A percentile compares a stretch with the other conserved stretches of the same genome.
phyloP scores from a whole-genome alignment of 2,329 filamentous ascomycete species.

The Aureobasidium pullulans region DNA sequence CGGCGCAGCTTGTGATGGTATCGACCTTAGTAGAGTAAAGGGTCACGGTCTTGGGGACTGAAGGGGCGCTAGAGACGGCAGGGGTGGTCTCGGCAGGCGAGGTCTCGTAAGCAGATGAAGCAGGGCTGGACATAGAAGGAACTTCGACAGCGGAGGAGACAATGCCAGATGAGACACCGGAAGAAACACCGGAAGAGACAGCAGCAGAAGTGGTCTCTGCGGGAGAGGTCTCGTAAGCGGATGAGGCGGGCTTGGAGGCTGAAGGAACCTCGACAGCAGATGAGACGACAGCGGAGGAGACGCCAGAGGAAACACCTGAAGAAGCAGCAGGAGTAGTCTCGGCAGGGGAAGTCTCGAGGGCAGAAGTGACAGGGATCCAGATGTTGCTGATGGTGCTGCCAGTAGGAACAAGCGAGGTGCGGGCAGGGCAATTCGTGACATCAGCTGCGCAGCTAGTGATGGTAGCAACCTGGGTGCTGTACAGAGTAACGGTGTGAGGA shows the following conservation, averaged over 20 bases:
- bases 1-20: slow-evolving; percentile 16
- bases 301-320: neutral
- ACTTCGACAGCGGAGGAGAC: neutral
- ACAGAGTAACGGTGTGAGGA: slow-evolving; percentile 15
- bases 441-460: slow-evolving; percentile 14
- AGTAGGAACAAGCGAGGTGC: neutral
- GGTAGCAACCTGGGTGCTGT: slow-evolving; percentile 16
- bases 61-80: slow-evolving; percentile 7
- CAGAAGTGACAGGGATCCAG: slow-evolving; percentile 11
- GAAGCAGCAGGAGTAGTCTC: slow-evolving; percentile 4
- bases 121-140: neutral
- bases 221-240: slow-evolving; percentile 12
- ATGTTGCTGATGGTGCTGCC: slow-evolving; percentile 6
- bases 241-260: slow-evolving; percentile 6
- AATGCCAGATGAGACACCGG: neutral
- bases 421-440: slow-evolving; percentile 13
- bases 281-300: neutral
- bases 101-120: slow-evolving; percentile 13
- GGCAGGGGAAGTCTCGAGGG: slow-evolving; percentile 6
- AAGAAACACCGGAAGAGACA: slow-evolving; percentile 14
- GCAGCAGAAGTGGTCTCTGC: slow-evolving; percentile 6
- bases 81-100: slow-evolving; percentile 13
- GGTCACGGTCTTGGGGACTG: slow-evolving; percentile 20
- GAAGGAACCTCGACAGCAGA: neutral
- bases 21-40: slow-evolving; percentile 15